Base-by-base conservation (phyloP, 176 grass and related monocot species). In the Stipa capillata region DNA sequence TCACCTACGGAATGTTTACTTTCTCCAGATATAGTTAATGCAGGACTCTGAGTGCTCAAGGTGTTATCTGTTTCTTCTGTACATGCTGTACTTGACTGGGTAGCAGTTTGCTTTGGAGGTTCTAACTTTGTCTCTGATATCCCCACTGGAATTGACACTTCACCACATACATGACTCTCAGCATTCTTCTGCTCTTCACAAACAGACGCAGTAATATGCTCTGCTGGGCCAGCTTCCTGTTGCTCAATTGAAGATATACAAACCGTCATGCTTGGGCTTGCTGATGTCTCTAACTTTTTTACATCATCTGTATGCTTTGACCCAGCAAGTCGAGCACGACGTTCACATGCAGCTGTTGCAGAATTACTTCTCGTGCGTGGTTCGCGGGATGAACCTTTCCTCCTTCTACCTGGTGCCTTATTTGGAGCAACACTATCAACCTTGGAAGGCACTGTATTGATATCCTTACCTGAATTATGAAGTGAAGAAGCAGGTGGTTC, bases 381-480 rank as follows among this genome's bases (percentile, higher is more conserved):
- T 77, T 92, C 90, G 17, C 63, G 55, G 55, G 76, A 66, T 55
- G 86, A 50, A 6, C 76, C 89, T 74, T 91, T 94, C 79, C 82
- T 87, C 77, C 82, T 94, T 62, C 83, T 91, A 66, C 80, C 57
- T 80, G 86, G 57, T 73, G 80, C 33, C 81, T 84, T 94, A 73
- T 31, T 65, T 40, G 68, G 36, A 77, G 73, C 49, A 80, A 34
- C 51, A 84, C 15, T 73, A 34, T 78, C 59, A 53, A 84, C 59
- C 48, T 74, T 76, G 28, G 64, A 58, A 88, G 88, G 37, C 41
- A 87, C 66, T 53, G 20, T 57, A 76, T 48, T 41, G 8, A 48
- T 27, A 45, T 85, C 80, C 18, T 84, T 74, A 61, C 59, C 71
- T 62, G 80, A 65, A 92, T 49, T 83, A 43, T 73, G 80, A 72